phyloP scores from a whole-genome alignment of 2,329 filamentous ascomycete genomes.

The Aspergillus intermedius region DNA sequence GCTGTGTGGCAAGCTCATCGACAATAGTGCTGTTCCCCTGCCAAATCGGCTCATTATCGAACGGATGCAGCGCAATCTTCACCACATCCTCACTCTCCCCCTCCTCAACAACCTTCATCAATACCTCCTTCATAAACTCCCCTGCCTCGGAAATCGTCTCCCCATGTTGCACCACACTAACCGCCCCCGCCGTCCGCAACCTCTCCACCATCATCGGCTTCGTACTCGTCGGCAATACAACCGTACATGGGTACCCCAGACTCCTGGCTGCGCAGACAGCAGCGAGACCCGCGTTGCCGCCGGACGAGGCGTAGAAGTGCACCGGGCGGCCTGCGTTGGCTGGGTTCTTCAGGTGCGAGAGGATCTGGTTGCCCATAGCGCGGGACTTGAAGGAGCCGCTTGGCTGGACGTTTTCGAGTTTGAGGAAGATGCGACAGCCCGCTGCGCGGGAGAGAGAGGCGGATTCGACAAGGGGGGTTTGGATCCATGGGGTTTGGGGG shows the following conservation, averaged over 20 bases:
- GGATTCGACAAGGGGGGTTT: conserved; percentile 66
- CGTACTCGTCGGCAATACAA: conserved; percentile 64
- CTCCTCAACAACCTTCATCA: conserved; percentile 27
- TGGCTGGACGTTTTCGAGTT: conserved; percentile 78
- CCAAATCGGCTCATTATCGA: conserved; percentile 42
- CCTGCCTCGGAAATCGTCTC: conserved; percentile 65
- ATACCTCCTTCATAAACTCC: conserved; percentile 52
- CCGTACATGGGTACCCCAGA: conserved; percentile 61
- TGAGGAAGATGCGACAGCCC: conserved; percentile 76
- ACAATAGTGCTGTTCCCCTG: conserved; percentile 41
- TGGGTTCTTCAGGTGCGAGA: conserved; percentile 42
- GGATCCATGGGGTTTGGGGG: conserved; percentile 54
- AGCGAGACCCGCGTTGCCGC: conserved; percentile 79
- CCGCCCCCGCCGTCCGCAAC: conserved; percentile 59
- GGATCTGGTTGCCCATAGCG: conserved; percentile 67
- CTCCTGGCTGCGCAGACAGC: conserved; percentile 65
- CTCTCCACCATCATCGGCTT: conserved; percentile 65
- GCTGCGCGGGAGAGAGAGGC: conserved; percentile 60
- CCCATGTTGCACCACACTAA: conserved; percentile 61
- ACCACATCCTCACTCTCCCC: conserved; percentile 23
- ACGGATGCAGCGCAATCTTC: conserved; percentile 39
- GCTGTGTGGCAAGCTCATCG: conserved; percentile 38
- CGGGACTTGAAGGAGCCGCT: conserved; percentile 79
- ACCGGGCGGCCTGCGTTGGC: conserved; percentile 37
- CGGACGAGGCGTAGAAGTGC: conserved; percentile 75